Percentiles rank a stretch among this genome's conserved stretches.
Evolutionary conservation across 176 grass and related monocot species (phyloP).

Genomic region (Chrysopogon serrulatus): DNA sequence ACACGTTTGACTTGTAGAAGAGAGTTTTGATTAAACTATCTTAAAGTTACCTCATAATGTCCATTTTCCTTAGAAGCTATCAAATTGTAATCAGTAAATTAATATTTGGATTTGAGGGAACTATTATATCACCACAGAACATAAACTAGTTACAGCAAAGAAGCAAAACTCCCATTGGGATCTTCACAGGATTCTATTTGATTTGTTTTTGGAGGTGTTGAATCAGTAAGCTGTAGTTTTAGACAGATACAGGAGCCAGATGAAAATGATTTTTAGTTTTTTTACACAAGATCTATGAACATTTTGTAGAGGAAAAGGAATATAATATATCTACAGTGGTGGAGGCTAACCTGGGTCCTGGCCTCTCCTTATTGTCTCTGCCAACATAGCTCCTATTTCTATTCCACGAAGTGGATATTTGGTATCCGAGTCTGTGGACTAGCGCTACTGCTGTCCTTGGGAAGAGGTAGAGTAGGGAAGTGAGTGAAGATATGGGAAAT

Average conservation of each 20-base stretch:
- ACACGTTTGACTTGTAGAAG: neutral
- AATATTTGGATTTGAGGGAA: neutral
- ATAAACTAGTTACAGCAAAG: neutral
- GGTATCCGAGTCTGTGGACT: neutral
- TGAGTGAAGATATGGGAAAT: neutral
- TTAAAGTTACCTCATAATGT: neutral
- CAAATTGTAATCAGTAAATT: neutral
- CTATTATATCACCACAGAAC: neutral
- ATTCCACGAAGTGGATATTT: neutral
- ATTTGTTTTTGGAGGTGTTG: neutral
- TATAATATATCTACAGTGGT: neutral
- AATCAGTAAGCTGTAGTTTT: neutral
- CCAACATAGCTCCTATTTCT: neutral
- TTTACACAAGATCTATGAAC: neutral
- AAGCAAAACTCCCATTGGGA: neutral
- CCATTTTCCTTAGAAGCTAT: neutral
- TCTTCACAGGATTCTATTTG: neutral
- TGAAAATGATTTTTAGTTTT: neutral
- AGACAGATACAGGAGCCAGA: neutral
- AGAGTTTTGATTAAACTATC: neutral
- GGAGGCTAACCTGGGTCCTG: neutral
- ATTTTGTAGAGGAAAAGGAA: neutral
- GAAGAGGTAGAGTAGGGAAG: neutral
- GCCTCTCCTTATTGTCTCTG: neutral
- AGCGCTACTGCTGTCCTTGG: neutral